Evolutionary conservation across 805 yeast genomes (phyloP).

Genomic region (Hanseniaspora taiwanica): DNA sequence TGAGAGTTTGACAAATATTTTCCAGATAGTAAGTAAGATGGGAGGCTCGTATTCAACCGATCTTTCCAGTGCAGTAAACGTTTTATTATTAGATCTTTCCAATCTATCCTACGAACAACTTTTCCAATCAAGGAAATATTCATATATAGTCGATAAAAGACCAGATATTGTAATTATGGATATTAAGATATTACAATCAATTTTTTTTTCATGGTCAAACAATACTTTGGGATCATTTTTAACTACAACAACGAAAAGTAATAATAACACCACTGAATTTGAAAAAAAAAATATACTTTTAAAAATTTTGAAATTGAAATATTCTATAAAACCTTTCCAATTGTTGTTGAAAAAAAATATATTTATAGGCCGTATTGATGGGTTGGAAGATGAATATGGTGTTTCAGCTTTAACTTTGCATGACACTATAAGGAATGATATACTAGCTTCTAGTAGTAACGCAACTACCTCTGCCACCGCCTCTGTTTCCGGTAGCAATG

Average conservation of each 20-base stretch:
- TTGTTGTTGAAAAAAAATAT: background rate
- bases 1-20: conserved; percentile 14
- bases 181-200: background rate
- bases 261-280: background rate
- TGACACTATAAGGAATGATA: background rate
- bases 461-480: background rate
- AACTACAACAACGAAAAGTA: background rate
- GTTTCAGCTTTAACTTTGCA: background rate
- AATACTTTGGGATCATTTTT: background rate
- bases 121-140: conserved; percentile 37
- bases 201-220: background rate
- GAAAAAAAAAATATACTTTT: no score
- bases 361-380: background rate
- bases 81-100: conserved; percentile 45
- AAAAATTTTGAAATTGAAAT: background rate
- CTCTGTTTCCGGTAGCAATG: background rate
- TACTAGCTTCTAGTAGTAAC: background rate
- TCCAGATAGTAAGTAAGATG: conserved; percentile 33
- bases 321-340: background rate
- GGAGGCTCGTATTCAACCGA: conserved; percentile 50
- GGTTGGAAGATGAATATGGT: background rate
- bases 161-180: background rate
- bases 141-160: conserved; percentile 36
- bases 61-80: conserved; percentile 46
- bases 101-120: conserved; percentile 11